phyloP scores from a whole-genome alignment of 352 stramenopile species.

The Poterioochromonas sp. region DNA sequence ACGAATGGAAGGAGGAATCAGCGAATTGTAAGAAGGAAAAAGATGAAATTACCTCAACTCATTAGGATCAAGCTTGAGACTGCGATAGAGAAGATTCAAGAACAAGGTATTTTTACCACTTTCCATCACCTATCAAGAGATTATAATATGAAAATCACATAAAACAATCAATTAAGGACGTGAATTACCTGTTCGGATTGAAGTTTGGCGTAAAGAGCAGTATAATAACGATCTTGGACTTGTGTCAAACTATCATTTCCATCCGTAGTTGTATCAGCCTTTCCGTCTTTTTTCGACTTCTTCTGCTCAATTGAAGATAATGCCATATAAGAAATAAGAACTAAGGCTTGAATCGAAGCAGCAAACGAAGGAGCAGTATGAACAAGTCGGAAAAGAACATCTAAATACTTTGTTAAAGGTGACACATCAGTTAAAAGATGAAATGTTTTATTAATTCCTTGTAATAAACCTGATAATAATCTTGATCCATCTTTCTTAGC shows the following conservation, averaged over 20 bases:
- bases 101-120: constrained; percentile 90
- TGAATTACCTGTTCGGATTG: constrained; percentile 36
- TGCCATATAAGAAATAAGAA: constrained; percentile 82
- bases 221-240: constrained; percentile 90
- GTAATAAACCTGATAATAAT: constrained; percentile 87
- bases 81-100: constrained; percentile 94
- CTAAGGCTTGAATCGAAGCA: constrained; percentile 90
- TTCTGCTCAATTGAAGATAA: constrained; percentile 34
- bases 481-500: constrained; percentile 45
- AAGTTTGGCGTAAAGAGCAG: constrained; percentile 89
- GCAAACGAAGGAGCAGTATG: constrained; percentile 69
- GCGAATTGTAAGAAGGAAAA: not conserved
- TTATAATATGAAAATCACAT: not conserved
- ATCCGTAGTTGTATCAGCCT: constrained; percentile 36
- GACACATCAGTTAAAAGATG: constrained; percentile 63
- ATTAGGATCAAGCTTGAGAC: constrained; percentile 85
- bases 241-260: constrained; percentile 34
- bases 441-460: constrained; percentile 94
- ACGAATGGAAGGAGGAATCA: constrained; percentile 22
- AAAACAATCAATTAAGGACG: not conserved
- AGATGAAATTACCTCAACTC: constrained; percentile 31
- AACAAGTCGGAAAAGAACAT: constrained; percentile 64
- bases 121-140: constrained; percentile 53
- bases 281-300: constrained; percentile 35
- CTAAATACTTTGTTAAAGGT: constrained; percentile 59